Evolutionary conservation across 495 filamentous ascomycete genomes (phyloP), one percentile per base, ranked within the genome.

Genomic region (Penicillium flavigenum): DNA sequence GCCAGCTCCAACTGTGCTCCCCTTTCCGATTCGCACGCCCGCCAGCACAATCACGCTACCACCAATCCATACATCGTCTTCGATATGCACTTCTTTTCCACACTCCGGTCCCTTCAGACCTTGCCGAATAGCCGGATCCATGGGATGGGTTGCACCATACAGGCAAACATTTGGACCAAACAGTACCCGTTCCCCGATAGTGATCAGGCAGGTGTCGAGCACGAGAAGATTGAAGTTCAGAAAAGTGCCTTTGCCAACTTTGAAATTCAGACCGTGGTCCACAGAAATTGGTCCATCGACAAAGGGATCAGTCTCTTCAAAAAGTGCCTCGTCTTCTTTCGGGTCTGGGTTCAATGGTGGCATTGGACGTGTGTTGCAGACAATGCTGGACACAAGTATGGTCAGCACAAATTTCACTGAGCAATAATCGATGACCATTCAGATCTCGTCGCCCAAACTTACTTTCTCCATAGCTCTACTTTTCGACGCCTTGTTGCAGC

Each of bases 51-150:
- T 44, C 19, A 51, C 62, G 52, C 57, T 86, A 0, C 89, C 90
- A 0, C 89, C 88, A 51, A 96, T 74, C 90, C 90, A 95, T 50
- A 88, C 90, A 67, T 96, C 91, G 60, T 93, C 88, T 3, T 85
- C 89, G 47, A 96, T 83, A 16, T 76, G 79, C 9, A 54, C 17
- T 39, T 89, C 86, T 62, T 81, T 84, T 3, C 91, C 90, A 14
- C 74, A 64, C 68, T 95, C 91, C 0, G 90, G 87, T 0, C 90
- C 90, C 44, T 81, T 73, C 5, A 83, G 79, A 0, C 91, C 89
- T 52, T 87, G 86, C 11, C 89, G 77, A 3, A 88, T 65, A 4
- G 75, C 75, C 0, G 88, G 88, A 55, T 92, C 86, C 6, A 89
- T 76, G 2, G 89, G 89, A 65, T 95, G 91, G 2, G 81, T 86